These are phyloP conservation scores for Fraxinus angustifolia DNA, from an alignment of 305 asterid species.

Conservation along the genomic window DNA sequence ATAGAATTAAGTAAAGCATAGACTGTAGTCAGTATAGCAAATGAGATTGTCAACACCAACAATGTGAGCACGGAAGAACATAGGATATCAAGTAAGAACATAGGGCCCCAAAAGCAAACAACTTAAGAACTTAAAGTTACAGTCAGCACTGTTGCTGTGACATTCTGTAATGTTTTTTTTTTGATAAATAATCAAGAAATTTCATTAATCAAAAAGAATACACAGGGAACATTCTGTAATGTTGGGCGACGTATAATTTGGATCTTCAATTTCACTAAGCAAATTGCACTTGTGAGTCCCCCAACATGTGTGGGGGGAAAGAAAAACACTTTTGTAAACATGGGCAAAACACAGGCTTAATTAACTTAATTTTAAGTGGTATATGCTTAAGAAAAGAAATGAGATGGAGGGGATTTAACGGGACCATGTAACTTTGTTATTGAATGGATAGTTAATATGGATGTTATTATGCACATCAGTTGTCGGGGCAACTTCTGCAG, in stretches of 20 bases:
- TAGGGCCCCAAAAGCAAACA: neutral
- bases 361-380: neutral
- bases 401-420: neutral
- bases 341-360: neutral
- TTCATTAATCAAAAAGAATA: too few relatives aligned
- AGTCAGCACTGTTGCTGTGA: neutral
- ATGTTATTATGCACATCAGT: neutral
- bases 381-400: neutral
- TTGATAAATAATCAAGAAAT: too few relatives aligned
- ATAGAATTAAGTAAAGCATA: constrained; percentile 18
- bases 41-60: neutral
- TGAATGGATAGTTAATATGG: neutral
- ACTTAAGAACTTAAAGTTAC: neutral
- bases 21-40: neutral
- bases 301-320: neutral
- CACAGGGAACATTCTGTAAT: neutral
- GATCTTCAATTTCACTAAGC: neutral
- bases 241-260: neutral
- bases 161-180: neutral
- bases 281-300: neutral
- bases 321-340: neutral
- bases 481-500: neutral
- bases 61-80: neutral
- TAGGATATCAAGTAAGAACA: neutral
- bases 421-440: neutral